A percentile compares a stretch with the other conserved stretches of the same genome.
Evolutionary conservation across 257 asterid genomes (phyloP).

Genomic region (Solanum chiquidenum): DNA sequence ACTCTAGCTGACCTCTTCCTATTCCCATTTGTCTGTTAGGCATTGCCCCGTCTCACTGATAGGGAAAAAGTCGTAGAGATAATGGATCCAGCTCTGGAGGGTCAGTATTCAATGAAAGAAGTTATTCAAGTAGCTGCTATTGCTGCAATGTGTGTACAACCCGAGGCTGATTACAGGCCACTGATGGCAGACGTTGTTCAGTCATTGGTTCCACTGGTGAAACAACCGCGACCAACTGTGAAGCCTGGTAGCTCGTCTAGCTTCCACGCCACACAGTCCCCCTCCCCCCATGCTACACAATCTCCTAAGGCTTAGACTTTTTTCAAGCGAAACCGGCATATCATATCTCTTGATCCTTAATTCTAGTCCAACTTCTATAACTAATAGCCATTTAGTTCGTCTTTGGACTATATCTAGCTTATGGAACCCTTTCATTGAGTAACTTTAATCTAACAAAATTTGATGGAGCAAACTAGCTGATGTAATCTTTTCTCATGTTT

Average conservation of each 20-base stretch:
- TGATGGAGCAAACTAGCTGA: background rate
- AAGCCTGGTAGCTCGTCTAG: constrained; percentile 28
- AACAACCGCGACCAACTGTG: constrained; percentile 31
- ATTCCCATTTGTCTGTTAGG: constrained; percentile 26
- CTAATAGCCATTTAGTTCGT: background rate
- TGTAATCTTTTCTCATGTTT: background rate
- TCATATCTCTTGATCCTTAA: background rate
- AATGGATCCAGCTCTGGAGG: constrained; percentile 80
- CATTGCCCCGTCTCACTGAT: constrained; percentile 68
- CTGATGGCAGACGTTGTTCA: constrained; percentile 89
- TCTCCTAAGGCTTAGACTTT: constrained; percentile 33
- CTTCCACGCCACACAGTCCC: constrained; percentile 10
- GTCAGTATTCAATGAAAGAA: constrained; percentile 79
- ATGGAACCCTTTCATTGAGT: background rate
- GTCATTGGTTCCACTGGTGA: constrained; percentile 75
- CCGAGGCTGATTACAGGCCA: constrained; percentile 92
- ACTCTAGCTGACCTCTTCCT: background rate
- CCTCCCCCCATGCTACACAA: background rate
- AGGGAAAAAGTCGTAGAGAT: constrained; percentile 71
- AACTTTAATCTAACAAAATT: background rate
- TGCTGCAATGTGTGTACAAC: constrained; percentile 88
- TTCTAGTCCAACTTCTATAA: background rate
- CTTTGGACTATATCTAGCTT: background rate
- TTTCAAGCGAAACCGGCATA: background rate
- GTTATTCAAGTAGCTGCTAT: constrained; percentile 84